Base-by-base conservation (phyloP, 1,284 basidiomycete genomes). In the Fomitopsis palustris region DNA sequence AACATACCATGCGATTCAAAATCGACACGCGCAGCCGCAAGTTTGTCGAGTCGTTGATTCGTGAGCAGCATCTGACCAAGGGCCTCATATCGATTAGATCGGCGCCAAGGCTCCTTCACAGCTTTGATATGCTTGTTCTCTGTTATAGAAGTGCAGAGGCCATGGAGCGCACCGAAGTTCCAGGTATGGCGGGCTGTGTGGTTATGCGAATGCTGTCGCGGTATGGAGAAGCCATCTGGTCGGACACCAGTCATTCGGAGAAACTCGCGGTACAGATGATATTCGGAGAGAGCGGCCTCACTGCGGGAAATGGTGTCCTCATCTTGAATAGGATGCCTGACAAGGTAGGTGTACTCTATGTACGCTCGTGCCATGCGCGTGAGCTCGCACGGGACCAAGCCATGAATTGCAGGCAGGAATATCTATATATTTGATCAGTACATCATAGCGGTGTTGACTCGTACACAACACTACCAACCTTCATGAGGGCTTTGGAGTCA, bases 71-170 rank as follows among this genome's bases (percentile, higher is more conserved):
- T 69, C 38, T 70, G 69, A 2, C 59, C 60, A 3, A 70, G 64
- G 0, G 66, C 57, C 4, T 69, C 43, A 37, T 60, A 55, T 3
- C 57, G 54, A 25, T 56, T 71, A 0, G 66, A 68, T 1, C 61
- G 57, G 1, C 65, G 61, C 64, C 65, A 71, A 0, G 68, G 69
- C 27, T 65, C 53, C 41, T 43, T 43, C 4, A 43, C 41, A 21
- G 41, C 41, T 4, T 21, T 21, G n/a, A 43, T 70, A 42, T 70
- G 69, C 43, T 64, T 65, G 3, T 62, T 55, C 54, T 70, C 69
- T 2, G 63, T 70, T 19, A 70, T 69, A 0, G 66, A 70, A 1
- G 67, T 62, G 47, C 65, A 69, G 3, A 70, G 61, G 1, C 69
- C 67, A 39, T 70, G 69, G 0, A 67, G 63, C 0, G 66, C 54